Conservation (phyloP, 106 monocot genomes). For the Ottelia alismoides region DNA sequence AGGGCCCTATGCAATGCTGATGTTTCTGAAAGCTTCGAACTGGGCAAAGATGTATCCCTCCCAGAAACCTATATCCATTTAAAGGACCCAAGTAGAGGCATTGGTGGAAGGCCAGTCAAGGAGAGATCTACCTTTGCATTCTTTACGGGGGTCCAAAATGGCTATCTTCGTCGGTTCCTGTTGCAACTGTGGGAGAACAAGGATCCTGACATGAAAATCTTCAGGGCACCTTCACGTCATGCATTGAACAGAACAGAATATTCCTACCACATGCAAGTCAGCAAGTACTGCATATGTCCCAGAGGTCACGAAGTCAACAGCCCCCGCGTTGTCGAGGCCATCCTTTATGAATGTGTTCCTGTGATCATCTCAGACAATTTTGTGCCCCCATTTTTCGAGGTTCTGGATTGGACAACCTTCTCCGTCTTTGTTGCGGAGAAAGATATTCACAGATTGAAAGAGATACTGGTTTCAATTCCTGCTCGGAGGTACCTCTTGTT, state of each 20-base stretch:
- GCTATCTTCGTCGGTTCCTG: slow-evolving; percentile 13
- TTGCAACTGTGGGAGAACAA: slow-evolving; percentile 32
- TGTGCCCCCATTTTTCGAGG: slow-evolving; percentile 66
- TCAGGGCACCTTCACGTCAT: slow-evolving; percentile 25
- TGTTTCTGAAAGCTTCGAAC: slow-evolving; percentile 15
- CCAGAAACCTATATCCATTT: slow-evolving; percentile 23
- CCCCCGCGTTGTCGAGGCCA: slow-evolving; percentile 43
- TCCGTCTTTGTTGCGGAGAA: slow-evolving; percentile 36
- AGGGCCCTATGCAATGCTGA: slow-evolving; percentile 39
- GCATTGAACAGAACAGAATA: slow-evolving; percentile 17
- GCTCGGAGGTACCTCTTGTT: slow-evolving; percentile 30
- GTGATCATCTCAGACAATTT: slow-evolving; percentile 51
- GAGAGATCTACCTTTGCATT: slow-evolving; percentile 45
- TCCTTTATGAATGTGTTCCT: slow-evolving; percentile 65
- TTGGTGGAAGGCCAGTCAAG: slow-evolving; percentile 24
- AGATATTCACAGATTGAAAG: slow-evolving; percentile 50
- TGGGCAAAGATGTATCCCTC: slow-evolving; percentile 48
- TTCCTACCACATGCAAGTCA: slow-evolving; percentile 44
- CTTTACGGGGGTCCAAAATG: slow-evolving; percentile 59
- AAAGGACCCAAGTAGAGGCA: slow-evolving; percentile 14
- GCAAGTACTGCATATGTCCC: slow-evolving; percentile 68
- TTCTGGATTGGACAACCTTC: slow-evolving; percentile 61
- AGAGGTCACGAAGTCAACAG: slow-evolving; percentile 64
- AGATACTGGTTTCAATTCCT: slow-evolving; percentile 42
- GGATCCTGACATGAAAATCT: slow-evolving; percentile 60